Base-by-base conservation (phyloP, 2,329 filamentous ascomycete genomes). In the Periconia digitata region DNA sequence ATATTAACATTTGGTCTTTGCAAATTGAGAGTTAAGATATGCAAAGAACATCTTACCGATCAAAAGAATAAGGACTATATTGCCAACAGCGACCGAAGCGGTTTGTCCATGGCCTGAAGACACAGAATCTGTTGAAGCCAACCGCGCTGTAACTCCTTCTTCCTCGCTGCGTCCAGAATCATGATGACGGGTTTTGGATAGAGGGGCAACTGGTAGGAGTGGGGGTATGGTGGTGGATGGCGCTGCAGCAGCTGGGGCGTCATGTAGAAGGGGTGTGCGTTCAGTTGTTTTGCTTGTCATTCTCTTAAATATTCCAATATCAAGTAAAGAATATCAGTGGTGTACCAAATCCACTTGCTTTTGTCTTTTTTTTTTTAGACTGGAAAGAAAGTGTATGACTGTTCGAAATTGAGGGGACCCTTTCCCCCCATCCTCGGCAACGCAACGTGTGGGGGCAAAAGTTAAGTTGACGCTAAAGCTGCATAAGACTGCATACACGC, bases 21-120 rank as follows among this genome's bases (percentile, higher is more conserved):
- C n/a, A n/a, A n/a, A n/a, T n/a, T n/a, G n/a, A n/a, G n/a, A n/a
- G n/a, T n/a, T n/a, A n/a, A n/a, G n/a, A 22, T 3, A 8, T 6
- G 13, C 18, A 6, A 32, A 10, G 27, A 12, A 38, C 4, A 5
- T 18, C 43, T 39, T n/a, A 40, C 47, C 47, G 8, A 50, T 46
- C 22, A 50, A 24, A 10, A 50, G 39, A 16, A 50, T 32, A 8
- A 46, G 39, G 3, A 49, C 42, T 3, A 49, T 40, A 17, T 20
- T 41, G 10, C 12, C 39, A 6, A 41, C 21, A 6, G 39, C 27
- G 13, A n/a, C 24, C 3, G 39, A 27, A 8, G 6, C 37, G 22
- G 20, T 16, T 10, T 13, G 35, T 37, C n/a, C n/a, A n/a, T n/a
- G n/a, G n/a, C n/a, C n/a, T 16, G 35, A 38, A 21, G 35, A 6